phyloP scores from a whole-genome alignment of 108 stramenopile species.

The Chaetoceros muelleri region DNA sequence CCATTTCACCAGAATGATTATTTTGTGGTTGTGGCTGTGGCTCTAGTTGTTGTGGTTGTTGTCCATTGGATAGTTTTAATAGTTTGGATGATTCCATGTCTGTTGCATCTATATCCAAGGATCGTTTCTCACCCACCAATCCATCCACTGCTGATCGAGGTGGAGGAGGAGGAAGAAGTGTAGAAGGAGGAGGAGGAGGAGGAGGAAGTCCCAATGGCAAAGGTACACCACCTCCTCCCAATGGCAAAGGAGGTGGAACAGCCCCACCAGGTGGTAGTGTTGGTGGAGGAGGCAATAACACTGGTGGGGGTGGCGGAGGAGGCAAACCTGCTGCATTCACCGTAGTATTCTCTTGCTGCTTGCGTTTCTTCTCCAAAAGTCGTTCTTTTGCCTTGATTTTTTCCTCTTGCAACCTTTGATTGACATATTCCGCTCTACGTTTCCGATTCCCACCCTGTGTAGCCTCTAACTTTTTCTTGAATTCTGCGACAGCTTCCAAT shows the following conservation, averaged over 20 bases:
- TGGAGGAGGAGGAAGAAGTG: constrained; percentile 4
- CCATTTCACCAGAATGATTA: constrained; percentile 25
- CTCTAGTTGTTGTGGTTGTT: constrained; percentile 57
- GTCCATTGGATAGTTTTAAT: neutral
- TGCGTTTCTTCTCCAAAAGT: constrained; percentile 21
- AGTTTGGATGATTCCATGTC: no score
- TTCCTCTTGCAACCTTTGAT: constrained; percentile 34
- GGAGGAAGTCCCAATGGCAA: constrained; percentile 1
- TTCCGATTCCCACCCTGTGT: constrained; percentile 34
- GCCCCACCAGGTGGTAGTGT: no score
- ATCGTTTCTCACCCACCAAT: no score
- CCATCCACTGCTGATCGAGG: constrained; percentile 3
- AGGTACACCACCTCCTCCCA: constrained; percentile 2
- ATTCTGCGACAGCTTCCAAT: constrained; percentile 57
- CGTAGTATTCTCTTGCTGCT: constrained; percentile 12
- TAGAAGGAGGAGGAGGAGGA: constrained; percentile 11
- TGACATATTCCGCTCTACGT: constrained; percentile 44
- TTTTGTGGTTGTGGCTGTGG: constrained; percentile 61
- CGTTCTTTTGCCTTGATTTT: constrained; percentile 19
- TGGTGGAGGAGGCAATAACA: no score
- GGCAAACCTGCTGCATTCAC: constrained; percentile 5
- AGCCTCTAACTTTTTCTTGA: constrained; percentile 48
- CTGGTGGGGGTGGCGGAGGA: constrained; percentile 15
- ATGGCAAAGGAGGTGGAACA: no score
- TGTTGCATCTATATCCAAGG: no score